Evolutionary conservation across 345 rosid species (phyloP), one percentile per base, ranked within the genome.

Genomic region (Microcos paniculata): DNA sequence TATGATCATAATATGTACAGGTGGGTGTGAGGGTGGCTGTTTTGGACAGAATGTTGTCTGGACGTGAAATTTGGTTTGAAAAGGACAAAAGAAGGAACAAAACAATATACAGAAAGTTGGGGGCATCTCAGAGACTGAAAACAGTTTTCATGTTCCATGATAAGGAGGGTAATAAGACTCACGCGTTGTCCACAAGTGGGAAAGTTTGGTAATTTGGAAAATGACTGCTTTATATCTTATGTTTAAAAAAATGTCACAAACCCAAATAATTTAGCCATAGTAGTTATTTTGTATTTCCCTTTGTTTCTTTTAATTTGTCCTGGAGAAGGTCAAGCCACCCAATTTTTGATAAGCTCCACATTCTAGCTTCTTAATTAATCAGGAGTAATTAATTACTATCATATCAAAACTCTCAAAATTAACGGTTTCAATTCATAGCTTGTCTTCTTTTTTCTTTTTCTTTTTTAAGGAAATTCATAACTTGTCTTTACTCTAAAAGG

Each of bases 51-150:
- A 70, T 38, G 76, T 13, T 77, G 86, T 77, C 82, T 57, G 40
- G 5, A 58, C 59, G 83, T 80, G 81, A 31, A 61, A 55, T 82
- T 81, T 78, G 85, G 86, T 38, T 57, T 75, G 61, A 71, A 77
- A 62, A 7, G 63, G 73, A 81, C 79, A 75, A 75, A 77, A 79
- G 53, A 78, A 64, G 65, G 81, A 83, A 71, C 75, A 76, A 57
- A 73, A 42, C 40, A 35, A 35, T 15, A 55, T 67, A 51, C 24
- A 65, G 78, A 82, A 82, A 72, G 75, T 70, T 71, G 79, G 43
- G 77, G 78, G 40, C 80, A 74, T 83, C 71, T 78, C 76, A 61
- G 57, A 65, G 79, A 58, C 80, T 77, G 35, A 3, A 46, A 62
- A 62, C 70, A 67, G 46, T 61, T 71, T 10, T 15, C n/a, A 51